Evolutionary conservation across 345 rosid genomes (phyloP), one percentile per base, ranked within the genome.

Genomic region (Lepidium sativum): DNA sequence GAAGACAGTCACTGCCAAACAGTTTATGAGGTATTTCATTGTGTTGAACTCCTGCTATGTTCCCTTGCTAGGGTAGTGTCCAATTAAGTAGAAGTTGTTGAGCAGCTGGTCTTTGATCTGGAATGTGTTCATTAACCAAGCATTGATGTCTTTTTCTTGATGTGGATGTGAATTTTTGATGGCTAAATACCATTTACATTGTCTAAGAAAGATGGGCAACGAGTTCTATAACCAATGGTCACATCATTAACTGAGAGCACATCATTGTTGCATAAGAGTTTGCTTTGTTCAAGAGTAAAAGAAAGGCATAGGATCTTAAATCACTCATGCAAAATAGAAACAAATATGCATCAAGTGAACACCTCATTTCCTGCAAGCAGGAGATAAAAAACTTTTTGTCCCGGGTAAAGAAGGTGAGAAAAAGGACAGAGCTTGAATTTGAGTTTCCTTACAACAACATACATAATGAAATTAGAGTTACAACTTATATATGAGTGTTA

Each of bases 131-230:
- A 81, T 81, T 75, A 87, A 75, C 97, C 97, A 87, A 37, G 77
- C 49, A 17, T 83, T 31, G 53, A 74, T 72, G 64, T 83, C 85
- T 17, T 68, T 53, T 75, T 85, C 68, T n/a, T 56, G 40, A 91
- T 60, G 65, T 91, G 86, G 35, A 91, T 79, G 70, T 91, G 96
- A 77, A 87, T 96, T 79, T 91, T 87, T 12, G 86, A 79, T 12
- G 97, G 92, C 69, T 84, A 82, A n/a, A 86, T 79, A 3, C 92
- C 95, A 47, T 80, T 84, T 42, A 78, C 89, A 61, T 91, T 91
- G 75, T 87, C 96, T 65, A 91, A 59, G 72, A 87, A 84, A 67
- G 92, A 72, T 45, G 97, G 97, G 55, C 87, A 87, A n/a, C 75
- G 80, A 35, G 79, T 68, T 72, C 85, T 90, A 73, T 90, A 90